Evolutionary conservation across 2,329 filamentous ascomycete genomes (phyloP).

Genomic region (Venturia asperata): DNA sequence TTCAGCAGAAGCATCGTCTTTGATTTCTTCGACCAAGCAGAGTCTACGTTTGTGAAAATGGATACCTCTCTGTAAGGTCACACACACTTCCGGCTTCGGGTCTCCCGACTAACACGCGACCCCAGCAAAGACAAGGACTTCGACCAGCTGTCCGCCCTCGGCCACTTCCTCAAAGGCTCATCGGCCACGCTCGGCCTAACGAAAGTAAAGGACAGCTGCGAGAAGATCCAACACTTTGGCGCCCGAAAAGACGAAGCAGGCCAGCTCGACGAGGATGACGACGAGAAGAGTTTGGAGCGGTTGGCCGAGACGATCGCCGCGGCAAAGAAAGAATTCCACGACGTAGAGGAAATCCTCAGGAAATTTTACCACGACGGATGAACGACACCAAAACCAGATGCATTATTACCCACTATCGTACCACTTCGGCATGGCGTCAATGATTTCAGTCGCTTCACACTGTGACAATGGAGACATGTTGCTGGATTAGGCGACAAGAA

Average conservation of each 20-base stretch:
- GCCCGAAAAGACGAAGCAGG: slow-evolving; percentile 75
- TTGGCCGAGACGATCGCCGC: slow-evolving; percentile 63
- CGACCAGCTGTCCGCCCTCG: slow-evolving; percentile 68
- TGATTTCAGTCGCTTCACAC: background rate
- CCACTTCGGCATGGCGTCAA: background rate
- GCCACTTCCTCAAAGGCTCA: slow-evolving; percentile 95
- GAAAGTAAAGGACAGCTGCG: slow-evolving; percentile 87
- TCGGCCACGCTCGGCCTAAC: slow-evolving; percentile 87
- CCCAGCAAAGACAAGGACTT: slow-evolving; percentile 62
- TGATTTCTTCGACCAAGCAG: slow-evolving; percentile 88
- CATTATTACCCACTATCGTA: slow-evolving; percentile 2
- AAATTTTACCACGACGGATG: slow-evolving; percentile 56
- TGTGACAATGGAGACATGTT: background rate
- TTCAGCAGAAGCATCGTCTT: slow-evolving; percentile 85
- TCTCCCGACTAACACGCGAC: slow-evolving; percentile 4
- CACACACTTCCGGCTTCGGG: background rate
- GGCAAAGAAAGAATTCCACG: slow-evolving; percentile 69
- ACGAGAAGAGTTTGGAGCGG: slow-evolving; percentile 59
- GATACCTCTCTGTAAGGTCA: slow-evolving; percentile 68
- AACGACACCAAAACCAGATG: background rate
- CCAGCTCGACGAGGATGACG: slow-evolving; percentile 56
- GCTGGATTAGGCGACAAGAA: background rate
- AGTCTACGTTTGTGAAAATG: slow-evolving; percentile 80
- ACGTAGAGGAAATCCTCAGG: slow-evolving; percentile 63
- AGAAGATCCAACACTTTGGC: slow-evolving; percentile 93